phyloP scores from a whole-genome alignment of 208 protist genomes.

The Leishmania guyanensis region DNA sequence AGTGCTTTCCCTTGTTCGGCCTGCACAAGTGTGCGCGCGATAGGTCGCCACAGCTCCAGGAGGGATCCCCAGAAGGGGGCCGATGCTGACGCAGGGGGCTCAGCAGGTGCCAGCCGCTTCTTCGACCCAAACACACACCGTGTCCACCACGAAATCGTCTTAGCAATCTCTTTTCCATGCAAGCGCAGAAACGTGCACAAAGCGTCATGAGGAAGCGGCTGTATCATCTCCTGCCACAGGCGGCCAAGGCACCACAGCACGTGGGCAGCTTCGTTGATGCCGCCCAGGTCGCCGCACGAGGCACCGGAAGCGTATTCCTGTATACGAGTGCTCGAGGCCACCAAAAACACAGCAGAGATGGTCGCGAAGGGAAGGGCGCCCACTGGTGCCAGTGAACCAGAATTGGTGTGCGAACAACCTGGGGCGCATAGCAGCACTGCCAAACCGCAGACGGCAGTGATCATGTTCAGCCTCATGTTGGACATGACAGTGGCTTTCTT shows the following conservation, averaged over 20 bases:
- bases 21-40: slow-evolving; percentile 16
- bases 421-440: slow-evolving; percentile 16
- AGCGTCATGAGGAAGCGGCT: slow-evolving; percentile 5
- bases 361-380: not conserved
- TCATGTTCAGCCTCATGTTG: slow-evolving; percentile 29
- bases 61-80: slow-evolving; percentile 14
- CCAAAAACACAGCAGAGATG: slow-evolving; percentile 4
- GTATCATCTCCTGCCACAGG: slow-evolving; percentile 16
- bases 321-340: slow-evolving; percentile 15
- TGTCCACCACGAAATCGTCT: slow-evolving; percentile 20
- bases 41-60: slow-evolving; percentile 21
- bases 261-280: slow-evolving; percentile 18
- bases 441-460: slow-evolving; percentile 19
- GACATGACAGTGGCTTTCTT: slow-evolving; percentile 8
- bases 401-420: not conserved
- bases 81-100: not conserved
- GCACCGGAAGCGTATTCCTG: slow-evolving; percentile 19
- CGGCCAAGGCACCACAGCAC: slow-evolving; percentile 30
- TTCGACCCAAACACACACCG: slow-evolving; percentile 8
- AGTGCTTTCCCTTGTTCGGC: slow-evolving; percentile 8
- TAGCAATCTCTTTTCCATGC: slow-evolving; percentile 20
- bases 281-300: slow-evolving; percentile 7
- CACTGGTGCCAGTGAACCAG: not conserved
- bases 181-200: slow-evolving; percentile 8
- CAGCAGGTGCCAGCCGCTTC: not conserved